Percentiles rank a stretch among this genome's conserved stretches.
Evolutionary conservation across 805 yeast genomes (phyloP).

Genomic region (Tetrapisispora taiwanensis): DNA sequence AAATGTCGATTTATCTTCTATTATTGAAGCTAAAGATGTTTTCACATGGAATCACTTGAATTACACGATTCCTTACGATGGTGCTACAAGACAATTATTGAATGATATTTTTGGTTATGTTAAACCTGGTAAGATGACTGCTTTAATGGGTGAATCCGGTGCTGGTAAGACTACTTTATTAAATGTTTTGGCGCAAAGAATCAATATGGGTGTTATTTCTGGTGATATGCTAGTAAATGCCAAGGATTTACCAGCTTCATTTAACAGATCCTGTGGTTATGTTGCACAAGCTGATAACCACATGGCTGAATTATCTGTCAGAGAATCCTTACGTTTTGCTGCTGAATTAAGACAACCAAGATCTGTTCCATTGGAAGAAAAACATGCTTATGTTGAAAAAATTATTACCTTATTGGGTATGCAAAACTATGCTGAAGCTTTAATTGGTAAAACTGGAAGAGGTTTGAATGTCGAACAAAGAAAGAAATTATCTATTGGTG

Average conservation of each 20-base stretch:
- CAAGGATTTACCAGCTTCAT: slow-evolving; percentile 45
- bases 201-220: slow-evolving; percentile 58
- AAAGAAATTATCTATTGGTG: slow-evolving; percentile 60
- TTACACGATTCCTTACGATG: slow-evolving; percentile 54
- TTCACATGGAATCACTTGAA: slow-evolving; percentile 67
- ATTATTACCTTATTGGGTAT: slow-evolving; percentile 58
- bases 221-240: slow-evolving; percentile 70
- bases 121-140: slow-evolving; percentile 72
- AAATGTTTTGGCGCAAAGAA: slow-evolving; percentile 63
- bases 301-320: slow-evolving; percentile 55
- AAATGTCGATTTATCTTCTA: slow-evolving; percentile 24
- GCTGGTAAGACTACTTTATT: slow-evolving; percentile 77
- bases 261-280: slow-evolving; percentile 70
- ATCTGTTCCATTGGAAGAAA: slow-evolving; percentile 46
- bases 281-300: slow-evolving; percentile 78
- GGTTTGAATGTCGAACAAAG: slow-evolving; percentile 64
- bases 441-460: slow-evolving; percentile 66
- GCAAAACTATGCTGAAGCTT: slow-evolving; percentile 65
- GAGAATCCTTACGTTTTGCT: slow-evolving; percentile 64
- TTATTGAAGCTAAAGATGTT: slow-evolving; percentile 37
- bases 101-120: slow-evolving; percentile 59
- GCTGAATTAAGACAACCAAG: slow-evolving; percentile 64
- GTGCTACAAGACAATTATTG: slow-evolving; percentile 47
- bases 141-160: slow-evolving; percentile 80
- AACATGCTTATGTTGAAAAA: slow-evolving; percentile 57